phyloP scores from a whole-genome alignment of 345 rosid genomes.

The Bruguiera gymnorhiza region DNA sequence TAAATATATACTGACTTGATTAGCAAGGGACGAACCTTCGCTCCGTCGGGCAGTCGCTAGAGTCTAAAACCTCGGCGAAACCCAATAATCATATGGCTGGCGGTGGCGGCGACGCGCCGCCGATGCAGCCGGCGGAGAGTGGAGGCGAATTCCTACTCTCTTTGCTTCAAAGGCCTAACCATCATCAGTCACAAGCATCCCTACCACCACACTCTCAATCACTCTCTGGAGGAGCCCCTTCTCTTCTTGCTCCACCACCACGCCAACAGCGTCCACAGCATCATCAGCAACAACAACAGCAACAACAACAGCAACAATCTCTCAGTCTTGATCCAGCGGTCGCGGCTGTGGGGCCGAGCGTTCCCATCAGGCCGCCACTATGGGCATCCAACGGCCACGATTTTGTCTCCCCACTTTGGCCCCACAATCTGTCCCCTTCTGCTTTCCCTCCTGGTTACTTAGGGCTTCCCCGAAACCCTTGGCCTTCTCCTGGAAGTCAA shows the following conservation, averaged over 20 bases:
- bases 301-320: conserved; percentile 25
- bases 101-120: conserved; percentile 48
- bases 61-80: conserved; percentile 20
- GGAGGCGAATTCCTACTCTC: conserved; percentile 85
- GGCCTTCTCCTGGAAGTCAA: conserved; percentile 26
- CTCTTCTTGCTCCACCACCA: no score
- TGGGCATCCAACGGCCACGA: conserved; percentile 47
- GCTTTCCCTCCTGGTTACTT: conserved; percentile 33
- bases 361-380: conserved; percentile 32
- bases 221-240: background rate
- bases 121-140: conserved; percentile 32
- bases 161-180: conserved; percentile 58
- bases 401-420: conserved; percentile 40
- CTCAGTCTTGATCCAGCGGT: conserved; percentile 71
- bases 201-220: background rate
- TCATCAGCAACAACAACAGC: conserved; percentile 14
- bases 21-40: background rate
- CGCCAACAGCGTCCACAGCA: conserved; percentile 12
- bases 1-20: no score
- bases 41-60: background rate
- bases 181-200: conserved; percentile 22
- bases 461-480: conserved; percentile 52
- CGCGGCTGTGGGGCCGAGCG: conserved; percentile 68
- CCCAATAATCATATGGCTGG: conserved; percentile 35
- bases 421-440: conserved; percentile 36